Evolutionary conservation across 768 basidiomycete genomes (phyloP).

Genomic region (Gloeophyllum trabeum): DNA sequence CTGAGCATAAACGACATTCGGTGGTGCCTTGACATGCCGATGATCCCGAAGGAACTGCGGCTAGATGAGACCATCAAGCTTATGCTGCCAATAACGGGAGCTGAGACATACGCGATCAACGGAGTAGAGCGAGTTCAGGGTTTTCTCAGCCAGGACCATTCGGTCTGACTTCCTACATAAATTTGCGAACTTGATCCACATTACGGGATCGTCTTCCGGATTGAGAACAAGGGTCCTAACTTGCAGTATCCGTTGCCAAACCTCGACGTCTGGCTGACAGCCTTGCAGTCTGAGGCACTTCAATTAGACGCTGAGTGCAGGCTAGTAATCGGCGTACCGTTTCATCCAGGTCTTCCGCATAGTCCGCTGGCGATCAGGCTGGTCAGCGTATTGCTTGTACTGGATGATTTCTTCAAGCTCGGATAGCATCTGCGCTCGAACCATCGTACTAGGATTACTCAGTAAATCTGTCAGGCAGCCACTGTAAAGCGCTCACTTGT

Average conservation of each 20-base stretch:
- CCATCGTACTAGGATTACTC: slow-evolving; percentile 70
- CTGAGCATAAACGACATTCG: slow-evolving; percentile 92
- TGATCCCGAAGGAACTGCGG: no score
- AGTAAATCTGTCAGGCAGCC: background rate
- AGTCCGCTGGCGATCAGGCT: slow-evolving; percentile 82
- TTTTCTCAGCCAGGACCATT: slow-evolving; percentile 93
- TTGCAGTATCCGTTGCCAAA: slow-evolving; percentile 97
- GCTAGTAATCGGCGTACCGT: no score
- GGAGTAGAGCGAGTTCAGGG: slow-evolving; percentile 82
- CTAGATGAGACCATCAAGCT: slow-evolving; percentile 1
- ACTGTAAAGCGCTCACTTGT: slow-evolving; percentile 54
- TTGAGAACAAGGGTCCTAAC: slow-evolving; percentile 88
- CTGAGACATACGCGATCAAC: slow-evolving; percentile 44
- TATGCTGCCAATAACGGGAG: background rate
- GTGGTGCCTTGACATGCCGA: slow-evolving; percentile 65
- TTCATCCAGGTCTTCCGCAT: slow-evolving; percentile 98
- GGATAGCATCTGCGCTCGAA: slow-evolving; percentile 96
- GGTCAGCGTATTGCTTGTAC: slow-evolving; percentile 91
- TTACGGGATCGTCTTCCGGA: slow-evolving; percentile 88
- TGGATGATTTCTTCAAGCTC: slow-evolving; percentile 96
- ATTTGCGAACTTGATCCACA: slow-evolving; percentile 99
- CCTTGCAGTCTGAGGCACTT: slow-evolving; percentile 66
- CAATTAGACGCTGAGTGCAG: slow-evolving; percentile 1
- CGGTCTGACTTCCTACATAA: slow-evolving; percentile 92
- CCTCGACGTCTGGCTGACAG: slow-evolving; percentile 96